Evolutionary conservation across 164 flowering plant genomes (phyloP).

Genomic region (Protea cynaroides): DNA sequence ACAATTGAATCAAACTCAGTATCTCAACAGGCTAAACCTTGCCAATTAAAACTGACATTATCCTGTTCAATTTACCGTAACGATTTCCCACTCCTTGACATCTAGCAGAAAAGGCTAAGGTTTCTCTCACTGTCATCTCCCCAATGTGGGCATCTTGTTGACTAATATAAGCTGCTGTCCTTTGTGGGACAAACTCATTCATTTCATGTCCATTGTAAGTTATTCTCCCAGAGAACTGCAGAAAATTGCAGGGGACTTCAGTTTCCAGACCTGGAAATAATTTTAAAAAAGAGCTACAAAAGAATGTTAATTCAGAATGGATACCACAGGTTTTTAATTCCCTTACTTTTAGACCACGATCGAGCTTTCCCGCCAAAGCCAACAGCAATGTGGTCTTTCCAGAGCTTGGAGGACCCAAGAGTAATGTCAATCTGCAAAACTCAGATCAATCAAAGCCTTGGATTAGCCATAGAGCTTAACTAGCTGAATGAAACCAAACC

Average conservation of each 20-base stretch:
- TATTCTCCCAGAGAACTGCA: conserved; percentile 37
- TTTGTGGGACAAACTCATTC: too few relatives aligned
- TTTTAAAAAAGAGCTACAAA: not conserved
- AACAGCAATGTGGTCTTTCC: too few relatives aligned
- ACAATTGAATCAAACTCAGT: not conserved
- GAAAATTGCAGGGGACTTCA: not conserved
- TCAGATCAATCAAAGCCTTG: not conserved
- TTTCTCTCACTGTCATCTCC: too few relatives aligned
- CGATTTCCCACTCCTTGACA: conserved; percentile 52
- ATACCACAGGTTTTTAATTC: not conserved
- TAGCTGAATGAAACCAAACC: not conserved
- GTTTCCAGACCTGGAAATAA: not conserved
- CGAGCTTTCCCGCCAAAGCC: not conserved
- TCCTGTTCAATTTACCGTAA: conserved; percentile 28
- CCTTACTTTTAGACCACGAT: conserved; percentile 15
- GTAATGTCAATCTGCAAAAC: not conserved
- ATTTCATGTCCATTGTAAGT: too few relatives aligned
- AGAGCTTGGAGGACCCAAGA: too few relatives aligned
- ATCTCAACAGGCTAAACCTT: not conserved
- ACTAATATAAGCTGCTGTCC: too few relatives aligned
- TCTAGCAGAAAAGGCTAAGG: too few relatives aligned
- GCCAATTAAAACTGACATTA: not conserved
- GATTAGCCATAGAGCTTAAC: not conserved
- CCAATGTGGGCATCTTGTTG: too few relatives aligned
- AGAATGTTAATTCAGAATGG: not conserved